Evolutionary conservation across 2,329 filamentous ascomycete species (phyloP).

Genomic region (Akanthomyces uredinophilus): DNA sequence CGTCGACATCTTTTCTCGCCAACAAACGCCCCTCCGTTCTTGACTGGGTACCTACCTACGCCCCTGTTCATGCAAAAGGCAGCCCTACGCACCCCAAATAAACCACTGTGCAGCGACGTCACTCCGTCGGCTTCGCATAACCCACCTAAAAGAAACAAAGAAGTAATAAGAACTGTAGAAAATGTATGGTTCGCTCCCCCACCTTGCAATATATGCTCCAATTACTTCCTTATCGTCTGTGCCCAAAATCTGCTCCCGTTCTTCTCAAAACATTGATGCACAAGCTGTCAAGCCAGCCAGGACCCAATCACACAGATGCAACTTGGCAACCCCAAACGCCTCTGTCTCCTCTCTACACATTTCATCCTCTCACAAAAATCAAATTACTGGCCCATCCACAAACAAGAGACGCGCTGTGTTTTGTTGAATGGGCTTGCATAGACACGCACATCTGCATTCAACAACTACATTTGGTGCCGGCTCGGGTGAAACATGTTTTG

Average conservation of each 20-base stretch:
- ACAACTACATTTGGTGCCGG: too few relatives aligned
- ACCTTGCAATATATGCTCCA: background rate
- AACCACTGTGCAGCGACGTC: background rate
- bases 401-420: too few relatives aligned
- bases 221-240: background rate
- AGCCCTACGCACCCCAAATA: background rate
- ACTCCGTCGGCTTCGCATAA: background rate
- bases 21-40: background rate
- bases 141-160: background rate
- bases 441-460: too few relatives aligned
- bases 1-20: background rate
- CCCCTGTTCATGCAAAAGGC: background rate
- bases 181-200: background rate
- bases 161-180: background rate
- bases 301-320: background rate
- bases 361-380: background rate
- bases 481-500: too few relatives aligned
- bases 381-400: background rate
- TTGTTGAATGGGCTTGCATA: too few relatives aligned
- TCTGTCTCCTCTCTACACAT: background rate
- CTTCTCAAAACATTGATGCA: background rate
- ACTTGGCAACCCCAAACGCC: background rate
- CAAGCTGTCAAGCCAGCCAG: background rate
- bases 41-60: background rate
- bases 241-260: background rate